phyloP scores from a whole-genome alignment of 495 filamentous ascomycete genomes.

The Pseudomonodictys pantanalensis region DNA sequence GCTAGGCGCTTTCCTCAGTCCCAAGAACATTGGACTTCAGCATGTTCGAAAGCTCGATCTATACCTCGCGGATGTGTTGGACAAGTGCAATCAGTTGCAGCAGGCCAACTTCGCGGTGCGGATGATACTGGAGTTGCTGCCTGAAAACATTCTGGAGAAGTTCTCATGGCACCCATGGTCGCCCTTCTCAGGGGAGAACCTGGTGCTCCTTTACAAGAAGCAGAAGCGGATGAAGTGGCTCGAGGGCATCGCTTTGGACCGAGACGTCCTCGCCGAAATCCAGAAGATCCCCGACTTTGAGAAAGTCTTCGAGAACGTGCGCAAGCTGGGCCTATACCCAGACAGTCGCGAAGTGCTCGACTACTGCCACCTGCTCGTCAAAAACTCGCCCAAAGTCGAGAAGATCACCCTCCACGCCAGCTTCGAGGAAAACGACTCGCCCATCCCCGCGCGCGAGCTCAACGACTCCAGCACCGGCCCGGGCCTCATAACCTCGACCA shows the following conservation, averaged over 20 bases:
- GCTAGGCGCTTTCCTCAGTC: conserved; percentile 40
- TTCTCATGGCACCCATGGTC: conserved; percentile 45
- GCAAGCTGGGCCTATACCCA: conserved; percentile 40
- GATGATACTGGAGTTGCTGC: conserved; percentile 44
- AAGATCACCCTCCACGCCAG: conserved; percentile 40
- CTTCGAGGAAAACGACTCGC: conserved; percentile 34
- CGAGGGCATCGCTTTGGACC: conserved; percentile 41
- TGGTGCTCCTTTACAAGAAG: conserved; percentile 41
- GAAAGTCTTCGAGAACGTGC: conserved; percentile 33
- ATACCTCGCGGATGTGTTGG: conserved; percentile 36
- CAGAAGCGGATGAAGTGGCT: conserved; percentile 43
- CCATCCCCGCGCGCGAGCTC: conserved; percentile 36
- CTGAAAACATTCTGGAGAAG: conserved; percentile 41
- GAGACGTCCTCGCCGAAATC: conserved; percentile 32
- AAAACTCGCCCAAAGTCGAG: conserved; percentile 36
- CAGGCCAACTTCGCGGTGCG: conserved; percentile 42
- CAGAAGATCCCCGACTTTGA: conserved; percentile 37
- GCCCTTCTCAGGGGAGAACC: conserved; percentile 40
- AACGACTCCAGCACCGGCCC: conserved; percentile 41
- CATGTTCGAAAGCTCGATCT: conserved; percentile 40
- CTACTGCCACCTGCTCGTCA: conserved; percentile 34
- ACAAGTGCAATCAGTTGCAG: conserved; percentile 40
- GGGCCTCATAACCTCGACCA: conserved; percentile 38
- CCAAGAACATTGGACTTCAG: conserved; percentile 41
- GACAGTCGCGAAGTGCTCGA: conserved; percentile 37